phyloP scores from a whole-genome alignment of 2,329 filamentous ascomycete species.

The Fusarium nurragi region DNA sequence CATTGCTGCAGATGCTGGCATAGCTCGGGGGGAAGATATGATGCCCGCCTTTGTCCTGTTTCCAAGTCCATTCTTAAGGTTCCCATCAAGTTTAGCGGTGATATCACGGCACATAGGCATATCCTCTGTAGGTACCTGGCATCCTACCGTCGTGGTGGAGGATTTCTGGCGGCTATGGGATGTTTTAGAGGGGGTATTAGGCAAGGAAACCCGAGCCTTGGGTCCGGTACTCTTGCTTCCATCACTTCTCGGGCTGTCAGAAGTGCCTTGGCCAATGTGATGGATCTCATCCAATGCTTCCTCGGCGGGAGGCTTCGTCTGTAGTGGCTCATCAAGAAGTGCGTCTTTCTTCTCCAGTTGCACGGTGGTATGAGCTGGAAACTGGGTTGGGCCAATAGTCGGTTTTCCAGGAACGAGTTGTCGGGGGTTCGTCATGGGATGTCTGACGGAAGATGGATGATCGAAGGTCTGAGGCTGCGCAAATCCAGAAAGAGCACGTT shows the following conservation, averaged over 20 bases:
- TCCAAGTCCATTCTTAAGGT: neutral
- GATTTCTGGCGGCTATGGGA: neutral
- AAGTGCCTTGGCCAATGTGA: neutral
- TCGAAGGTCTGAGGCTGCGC: neutral
- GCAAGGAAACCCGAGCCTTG: conserved; percentile 40
- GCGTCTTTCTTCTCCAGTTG: neutral
- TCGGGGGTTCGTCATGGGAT: conserved; percentile 3
- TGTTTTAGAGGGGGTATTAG: conserved; percentile 17
- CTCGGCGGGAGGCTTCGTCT: conserved; percentile 47
- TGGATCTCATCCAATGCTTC: conserved; percentile 35
- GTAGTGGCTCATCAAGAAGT: conserved; percentile 15
- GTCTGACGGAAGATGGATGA: neutral
- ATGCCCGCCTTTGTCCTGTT: neutral
- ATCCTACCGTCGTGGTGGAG: neutral
- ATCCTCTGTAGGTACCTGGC: neutral
- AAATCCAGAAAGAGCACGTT: conserved; percentile 14
- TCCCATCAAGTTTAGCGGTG: neutral
- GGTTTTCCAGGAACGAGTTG: neutral
- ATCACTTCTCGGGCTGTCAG: conserved; percentile 12
- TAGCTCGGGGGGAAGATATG: neutral
- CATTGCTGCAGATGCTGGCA: neutral
- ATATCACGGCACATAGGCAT: neutral
- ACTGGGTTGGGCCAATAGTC: neutral
- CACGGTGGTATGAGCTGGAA: neutral
- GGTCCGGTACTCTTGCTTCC: conserved; percentile 2